Evolutionary conservation across 2,329 filamentous ascomycete species (phyloP).

Genomic region (Daldinia sp.): DNA sequence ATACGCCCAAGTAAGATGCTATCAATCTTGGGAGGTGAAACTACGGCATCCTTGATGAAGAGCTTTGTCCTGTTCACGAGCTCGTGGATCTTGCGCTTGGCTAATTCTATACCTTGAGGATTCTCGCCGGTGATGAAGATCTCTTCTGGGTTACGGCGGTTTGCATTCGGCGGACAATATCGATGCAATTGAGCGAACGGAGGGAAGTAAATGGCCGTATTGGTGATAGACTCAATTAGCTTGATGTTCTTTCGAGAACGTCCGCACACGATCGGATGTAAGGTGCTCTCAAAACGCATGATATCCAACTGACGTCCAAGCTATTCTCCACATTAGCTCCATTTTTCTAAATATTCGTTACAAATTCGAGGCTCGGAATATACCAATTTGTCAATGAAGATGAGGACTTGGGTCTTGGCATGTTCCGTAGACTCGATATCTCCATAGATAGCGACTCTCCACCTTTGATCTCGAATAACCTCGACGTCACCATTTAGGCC

Average conservation of each 20-base stretch:
- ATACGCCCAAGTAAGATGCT: conserved; percentile 90
- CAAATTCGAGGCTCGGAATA: conserved; percentile 47
- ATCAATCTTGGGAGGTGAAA: conserved; percentile 93
- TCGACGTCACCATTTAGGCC: conserved; percentile 81
- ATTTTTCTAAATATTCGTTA: conserved; percentile 4
- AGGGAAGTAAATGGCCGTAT: conserved; percentile 98
- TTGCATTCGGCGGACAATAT: conserved; percentile 86
- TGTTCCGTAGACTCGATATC: conserved; percentile 96
- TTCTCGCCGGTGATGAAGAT: conserved; percentile 96
- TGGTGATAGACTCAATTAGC: conserved; percentile 93
- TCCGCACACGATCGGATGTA: conserved; percentile 93
- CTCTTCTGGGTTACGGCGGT: conserved; percentile 84
- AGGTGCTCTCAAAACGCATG: conserved; percentile 58
- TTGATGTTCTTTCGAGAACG: conserved; percentile 98
- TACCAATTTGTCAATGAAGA: conserved; percentile 97
- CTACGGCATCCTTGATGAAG: conserved; percentile 90
- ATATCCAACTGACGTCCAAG: conserved; percentile 50
- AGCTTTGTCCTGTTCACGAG: conserved; percentile 83
- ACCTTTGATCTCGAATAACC: conserved; percentile 88
- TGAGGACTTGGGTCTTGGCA: conserved; percentile 93
- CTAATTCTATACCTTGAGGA: conserved; percentile 83
- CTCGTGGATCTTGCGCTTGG: conserved; percentile 92
- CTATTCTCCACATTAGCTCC: conserved; percentile 45
- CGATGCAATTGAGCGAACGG: conserved; percentile 92
- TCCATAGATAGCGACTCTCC: conserved; percentile 93